These are phyloP conservation scores for Butyriboletus appendiculatus DNA, from an alignment of 1,284 basidiomycete species.

Conservation along the genomic window DNA sequence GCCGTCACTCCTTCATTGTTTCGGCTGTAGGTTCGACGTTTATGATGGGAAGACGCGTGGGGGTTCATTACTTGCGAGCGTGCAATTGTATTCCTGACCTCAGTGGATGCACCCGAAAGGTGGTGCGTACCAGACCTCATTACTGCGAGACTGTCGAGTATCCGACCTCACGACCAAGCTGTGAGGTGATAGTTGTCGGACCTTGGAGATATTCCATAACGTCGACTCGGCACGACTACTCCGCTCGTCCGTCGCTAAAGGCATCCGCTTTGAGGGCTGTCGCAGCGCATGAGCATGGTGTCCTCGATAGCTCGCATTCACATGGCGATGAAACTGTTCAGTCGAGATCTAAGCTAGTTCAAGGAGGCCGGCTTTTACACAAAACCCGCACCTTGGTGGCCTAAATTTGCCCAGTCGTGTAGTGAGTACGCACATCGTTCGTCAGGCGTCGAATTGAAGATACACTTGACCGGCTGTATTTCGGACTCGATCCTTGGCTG, in stretches of 20 bases:
- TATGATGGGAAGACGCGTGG: constrained; percentile 29
- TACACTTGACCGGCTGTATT: constrained; percentile 18
- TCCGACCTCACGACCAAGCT: constrained; percentile 4
- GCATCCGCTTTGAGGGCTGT: constrained; percentile 16
- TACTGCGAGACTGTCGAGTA: neutral
- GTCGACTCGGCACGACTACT: neutral
- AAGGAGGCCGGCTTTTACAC: neutral
- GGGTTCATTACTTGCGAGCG: constrained; percentile 19
- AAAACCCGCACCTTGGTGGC: neutral
- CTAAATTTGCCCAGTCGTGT: constrained; percentile 12
- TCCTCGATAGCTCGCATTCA: constrained; percentile 25
- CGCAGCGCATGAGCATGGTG: constrained; percentile 27
- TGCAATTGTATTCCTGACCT: constrained; percentile 6
- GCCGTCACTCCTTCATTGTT: constrained; percentile 19
- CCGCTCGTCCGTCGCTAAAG: neutral
- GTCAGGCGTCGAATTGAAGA: neutral
- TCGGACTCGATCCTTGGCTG: constrained; percentile 21
- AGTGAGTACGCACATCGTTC: constrained; percentile 10
- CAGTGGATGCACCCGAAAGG: constrained; percentile 20
- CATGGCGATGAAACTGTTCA: constrained; percentile 6
- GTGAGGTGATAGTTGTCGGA: constrained; percentile 7
- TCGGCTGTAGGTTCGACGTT: constrained; percentile 13
- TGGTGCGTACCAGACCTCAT: constrained; percentile 11
- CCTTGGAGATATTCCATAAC: constrained; percentile 12
- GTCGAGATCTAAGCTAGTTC: constrained; percentile 11